phyloP scores from a whole-genome alignment of 73 alveolate species.

The Diophrys appendiculata region DNA sequence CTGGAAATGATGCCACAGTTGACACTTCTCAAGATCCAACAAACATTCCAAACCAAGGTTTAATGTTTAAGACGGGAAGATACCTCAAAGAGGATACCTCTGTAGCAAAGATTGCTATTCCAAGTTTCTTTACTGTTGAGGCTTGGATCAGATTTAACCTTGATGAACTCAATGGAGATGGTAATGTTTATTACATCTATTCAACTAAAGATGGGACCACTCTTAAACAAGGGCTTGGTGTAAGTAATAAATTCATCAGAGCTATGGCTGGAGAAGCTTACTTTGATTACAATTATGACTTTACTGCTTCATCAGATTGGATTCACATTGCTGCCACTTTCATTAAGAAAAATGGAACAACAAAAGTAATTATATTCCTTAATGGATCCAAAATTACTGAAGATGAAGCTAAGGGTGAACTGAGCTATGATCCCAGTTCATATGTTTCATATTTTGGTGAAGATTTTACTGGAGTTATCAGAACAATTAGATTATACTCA shows the following conservation, averaged over 20 bases:
- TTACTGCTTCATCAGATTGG: neutral
- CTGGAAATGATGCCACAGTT: too few species aligned
- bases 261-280: neutral
- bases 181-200: neutral
- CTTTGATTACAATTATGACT: neutral
- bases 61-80: neutral
- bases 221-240: neutral
- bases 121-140: neutral
- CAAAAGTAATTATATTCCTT: neutral
- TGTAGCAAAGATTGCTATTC: neutral
- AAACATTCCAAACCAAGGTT: neutral
- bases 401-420: neutral
- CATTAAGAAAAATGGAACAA: neutral
- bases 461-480: neutral
- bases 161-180: neutral
- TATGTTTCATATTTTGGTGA: neutral
- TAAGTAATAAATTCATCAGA: neutral
- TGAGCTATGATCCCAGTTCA: neutral
- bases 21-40: neutral
- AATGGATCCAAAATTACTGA: neutral
- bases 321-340: neutral
- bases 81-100: neutral
- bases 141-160: neutral
- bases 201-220: neutral
- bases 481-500: neutral